phyloP scores from a whole-genome alignment of 2,329 filamentous ascomycete genomes.

The Diplodia mutila region DNA sequence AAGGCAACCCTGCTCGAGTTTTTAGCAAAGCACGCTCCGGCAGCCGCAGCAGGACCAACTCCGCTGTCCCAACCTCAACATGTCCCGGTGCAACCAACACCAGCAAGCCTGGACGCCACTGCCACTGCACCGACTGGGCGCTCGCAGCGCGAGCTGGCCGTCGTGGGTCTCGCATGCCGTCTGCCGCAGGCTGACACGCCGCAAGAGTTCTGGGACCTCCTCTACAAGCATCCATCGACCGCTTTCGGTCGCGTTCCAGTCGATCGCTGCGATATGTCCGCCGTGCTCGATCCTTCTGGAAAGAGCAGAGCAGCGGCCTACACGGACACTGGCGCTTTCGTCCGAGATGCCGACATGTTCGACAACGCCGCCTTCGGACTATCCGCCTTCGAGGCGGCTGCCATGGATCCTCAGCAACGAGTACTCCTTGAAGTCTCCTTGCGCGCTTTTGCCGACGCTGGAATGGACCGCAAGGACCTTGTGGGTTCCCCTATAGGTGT shows the following conservation, averaged over 20 bases:
- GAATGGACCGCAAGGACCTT: constrained; percentile 8
- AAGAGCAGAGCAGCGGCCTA: neutral
- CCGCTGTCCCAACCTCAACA: no score
- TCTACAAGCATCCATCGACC: neutral
- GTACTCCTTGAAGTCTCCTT: constrained; percentile 29
- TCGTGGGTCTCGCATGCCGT: neutral
- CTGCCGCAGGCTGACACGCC: neutral
- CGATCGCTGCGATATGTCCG: neutral
- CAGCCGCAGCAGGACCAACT: neutral
- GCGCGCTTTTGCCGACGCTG: constrained; percentile 30
- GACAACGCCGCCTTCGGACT: constrained; percentile 31
- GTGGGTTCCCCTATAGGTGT: constrained; percentile 31
- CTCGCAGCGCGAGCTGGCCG: neutral
- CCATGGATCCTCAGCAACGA: constrained; percentile 30
- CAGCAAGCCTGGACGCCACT: no score
- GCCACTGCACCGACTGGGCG: neutral
- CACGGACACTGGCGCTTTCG: constrained; percentile 7
- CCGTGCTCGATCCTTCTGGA: neutral
- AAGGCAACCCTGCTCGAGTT: neutral
- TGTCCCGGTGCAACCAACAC: no score
- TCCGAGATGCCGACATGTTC: constrained; percentile 29
- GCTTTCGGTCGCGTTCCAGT: neutral
- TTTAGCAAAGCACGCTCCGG: neutral
- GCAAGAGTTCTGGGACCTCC: neutral
- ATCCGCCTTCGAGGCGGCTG: constrained; percentile 24